A percentile compares a stretch with the other conserved stretches of the same genome.
Conservation (phyloP, 768 basidiomycete genomes). For the Collybiopsis luxurians region DNA sequence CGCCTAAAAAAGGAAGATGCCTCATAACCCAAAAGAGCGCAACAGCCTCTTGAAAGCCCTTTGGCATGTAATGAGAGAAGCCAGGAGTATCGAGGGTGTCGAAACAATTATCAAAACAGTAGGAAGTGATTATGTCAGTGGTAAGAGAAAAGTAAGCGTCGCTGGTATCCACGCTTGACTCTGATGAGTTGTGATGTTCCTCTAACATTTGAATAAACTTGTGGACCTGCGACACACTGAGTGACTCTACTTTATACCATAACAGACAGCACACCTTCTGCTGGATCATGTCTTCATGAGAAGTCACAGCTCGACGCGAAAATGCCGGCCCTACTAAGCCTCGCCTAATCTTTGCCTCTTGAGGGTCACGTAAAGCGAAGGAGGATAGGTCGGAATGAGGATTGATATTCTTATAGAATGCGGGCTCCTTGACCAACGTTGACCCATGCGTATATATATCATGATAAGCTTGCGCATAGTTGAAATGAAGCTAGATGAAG, state of each 20-base stretch:
- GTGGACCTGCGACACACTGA: slow-evolving; percentile 17
- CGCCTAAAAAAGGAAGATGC: slow-evolving; percentile 21
- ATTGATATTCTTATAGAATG: slow-evolving; percentile 23
- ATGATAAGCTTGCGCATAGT: slow-evolving; percentile 26
- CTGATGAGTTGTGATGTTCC: background rate
- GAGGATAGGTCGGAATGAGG: slow-evolving; percentile 20
- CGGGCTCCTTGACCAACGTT: slow-evolving; percentile 21
- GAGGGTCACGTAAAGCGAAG: slow-evolving; percentile 23
- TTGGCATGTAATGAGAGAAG: slow-evolving; percentile 23
- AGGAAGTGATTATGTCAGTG: slow-evolving; percentile 28
- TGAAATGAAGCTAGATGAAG: slow-evolving; percentile 33
- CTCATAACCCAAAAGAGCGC: slow-evolving; percentile 10
- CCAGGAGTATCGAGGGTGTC: slow-evolving; percentile 20
- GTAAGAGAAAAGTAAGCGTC: slow-evolving; percentile 23
- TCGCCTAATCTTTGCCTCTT: slow-evolving; percentile 23
- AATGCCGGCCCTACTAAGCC: slow-evolving; percentile 29
- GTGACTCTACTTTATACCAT: background rate
- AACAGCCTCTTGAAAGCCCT: slow-evolving; percentile 15
- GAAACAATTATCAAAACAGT: slow-evolving; percentile 27
- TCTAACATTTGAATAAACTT: slow-evolving; percentile 15
- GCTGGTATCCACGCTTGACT: slow-evolving; percentile 18
- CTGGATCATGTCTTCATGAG: slow-evolving; percentile 26
- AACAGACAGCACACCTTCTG: slow-evolving; percentile 19
- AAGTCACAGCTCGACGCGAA: slow-evolving; percentile 29
- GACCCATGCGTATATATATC: too few species aligned